Base-by-base conservation (phyloP, 2,329 filamentous ascomycete species). In the Rhynchosporium agropyri region DNA sequence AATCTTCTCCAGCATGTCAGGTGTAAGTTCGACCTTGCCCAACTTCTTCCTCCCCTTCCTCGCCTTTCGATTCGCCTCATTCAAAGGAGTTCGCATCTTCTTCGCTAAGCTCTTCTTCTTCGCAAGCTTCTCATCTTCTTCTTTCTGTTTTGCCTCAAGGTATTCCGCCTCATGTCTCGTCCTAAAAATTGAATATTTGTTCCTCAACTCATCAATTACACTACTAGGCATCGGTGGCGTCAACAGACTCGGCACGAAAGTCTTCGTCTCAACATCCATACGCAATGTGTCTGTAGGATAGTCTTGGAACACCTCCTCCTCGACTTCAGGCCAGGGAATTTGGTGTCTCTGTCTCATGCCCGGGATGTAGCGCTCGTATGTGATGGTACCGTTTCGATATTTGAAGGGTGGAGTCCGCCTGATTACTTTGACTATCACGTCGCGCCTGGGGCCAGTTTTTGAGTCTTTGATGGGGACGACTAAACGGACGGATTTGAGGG, bases 131-230 rank as follows among this genome's bases (percentile, higher is more conserved):
- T 77, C 77, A 54, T 76, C 76, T 64, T 84, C 87, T 74, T 88
- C 83, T 63, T 80, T 77, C 75, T 85, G 80, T 80, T 88, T 89
- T 77, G 80, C 78, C 68, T 80, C 80, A 58, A 93, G 76, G 74
- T 89, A 96, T 75, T 89, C 89, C 51, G 84, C 79, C 67, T 92
- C 89, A 78, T 96, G 91, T 54, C 91, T 83, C 59, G 88, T 92
- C 72, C 92, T 83, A 85, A 93, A 95, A 71, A 84, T 86, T 70
- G 88, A 90, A 82, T 88, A 96, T 74, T 87, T 89, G 80, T 90
- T 89, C 74, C 92, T 84, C 74, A 98, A 81, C 80, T 98, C 94
- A 75, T 97, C 88, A 68, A 96, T 83, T 43, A 97, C 84, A n/a
- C 77, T 79, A 36, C 81, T 77, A 4, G 94, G 92, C 83, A 97